Base-by-base conservation (phyloP, 2,329 filamentous ascomycete species). In the Gremmenia infestans region DNA sequence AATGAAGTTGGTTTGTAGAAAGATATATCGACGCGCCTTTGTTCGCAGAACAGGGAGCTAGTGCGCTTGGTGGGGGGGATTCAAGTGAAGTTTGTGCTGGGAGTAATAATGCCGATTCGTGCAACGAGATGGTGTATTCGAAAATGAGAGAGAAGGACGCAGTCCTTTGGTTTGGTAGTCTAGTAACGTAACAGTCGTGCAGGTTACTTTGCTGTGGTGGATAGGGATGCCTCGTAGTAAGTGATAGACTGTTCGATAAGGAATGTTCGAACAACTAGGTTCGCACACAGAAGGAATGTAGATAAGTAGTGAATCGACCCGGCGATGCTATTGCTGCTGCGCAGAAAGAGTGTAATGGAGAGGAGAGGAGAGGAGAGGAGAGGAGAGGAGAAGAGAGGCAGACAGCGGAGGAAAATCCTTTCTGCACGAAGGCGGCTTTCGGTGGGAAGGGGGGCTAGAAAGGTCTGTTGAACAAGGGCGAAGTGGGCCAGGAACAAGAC, bases 251-350 rank as follows among this genome's bases (percentile, higher is more conserved):
- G 56, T 61, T 28, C 60, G 62, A 65, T 60, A 67, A 64, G 56
- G 64, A 66, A 52, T 57, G 62, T 55, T 61, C 56, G 61, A 65
- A 66, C 65, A 66, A 61, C 59, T 62, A 61, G 60, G 61, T 63
- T 56, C 63, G 54, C 55, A 51, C 55, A 51, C 59, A 62, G 54
- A 65, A 60, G 52, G 65, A 61, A 65, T 59, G 54, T 52, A 54
- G 47, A 42, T 28, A 23, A 25, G 46, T 48, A 25, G 52, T 56
- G 50, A 57, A 67, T 65, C 63, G 63, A 62, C 55, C 64, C 59
- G 48, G 64, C 60, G 61, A 64, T 63, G 54, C 51, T 46, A 43
- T 54, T 48, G 52, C 52, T 48, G 56, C 40, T 35, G 54, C 17
- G 51, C 48, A 52, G 49, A 55, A 49, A 51, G 54, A 53, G 46